phyloP scores from a whole-genome alignment of 2,329 filamentous ascomycete genomes.

The Xylariaceae sp. region DNA sequence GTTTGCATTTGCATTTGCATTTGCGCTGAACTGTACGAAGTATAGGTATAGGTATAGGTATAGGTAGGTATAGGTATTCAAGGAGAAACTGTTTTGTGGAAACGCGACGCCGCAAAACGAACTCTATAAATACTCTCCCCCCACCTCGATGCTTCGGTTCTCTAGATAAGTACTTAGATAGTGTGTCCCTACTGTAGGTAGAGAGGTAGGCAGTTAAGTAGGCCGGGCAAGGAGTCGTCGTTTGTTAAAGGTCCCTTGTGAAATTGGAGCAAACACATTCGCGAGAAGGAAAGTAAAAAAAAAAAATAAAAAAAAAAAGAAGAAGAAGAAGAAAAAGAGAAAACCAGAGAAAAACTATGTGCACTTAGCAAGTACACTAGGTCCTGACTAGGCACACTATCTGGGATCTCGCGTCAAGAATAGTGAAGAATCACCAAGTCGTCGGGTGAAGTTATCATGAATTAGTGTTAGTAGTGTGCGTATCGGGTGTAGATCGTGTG shows the following conservation, averaged over 20 bases:
- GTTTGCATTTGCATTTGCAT: too few relatives aligned
- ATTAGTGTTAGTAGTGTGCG: not conserved
- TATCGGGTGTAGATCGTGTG: not conserved
- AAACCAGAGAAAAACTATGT: too few relatives aligned
- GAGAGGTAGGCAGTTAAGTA: too few relatives aligned
- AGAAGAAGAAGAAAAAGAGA: too few relatives aligned
- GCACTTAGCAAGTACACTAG: too few relatives aligned
- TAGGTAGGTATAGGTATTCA: too few relatives aligned
- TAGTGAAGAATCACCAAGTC: not conserved
- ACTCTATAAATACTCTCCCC: not conserved
- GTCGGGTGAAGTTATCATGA: constrained; percentile 7
- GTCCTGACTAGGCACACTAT: too few relatives aligned
- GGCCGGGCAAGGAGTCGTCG: not conserved
- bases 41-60: too few relatives aligned
- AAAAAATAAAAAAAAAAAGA: not conserved
- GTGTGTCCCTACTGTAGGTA: too few relatives aligned
- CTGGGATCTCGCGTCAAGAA: constrained; percentile 9
- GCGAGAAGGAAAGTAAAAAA: not conserved
- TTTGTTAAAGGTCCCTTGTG: constrained; percentile 1
- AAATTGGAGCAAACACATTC: constrained; percentile 10
- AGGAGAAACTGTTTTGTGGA: not conserved
- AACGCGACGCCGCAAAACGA: not conserved
- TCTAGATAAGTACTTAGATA: too few relatives aligned
- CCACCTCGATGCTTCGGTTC: not conserved
- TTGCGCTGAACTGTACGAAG: too few relatives aligned